These are phyloP conservation scores for Sesbania bispinosa DNA, from an alignment of 306 rosid genomes.

Conservation along the genomic window DNA sequence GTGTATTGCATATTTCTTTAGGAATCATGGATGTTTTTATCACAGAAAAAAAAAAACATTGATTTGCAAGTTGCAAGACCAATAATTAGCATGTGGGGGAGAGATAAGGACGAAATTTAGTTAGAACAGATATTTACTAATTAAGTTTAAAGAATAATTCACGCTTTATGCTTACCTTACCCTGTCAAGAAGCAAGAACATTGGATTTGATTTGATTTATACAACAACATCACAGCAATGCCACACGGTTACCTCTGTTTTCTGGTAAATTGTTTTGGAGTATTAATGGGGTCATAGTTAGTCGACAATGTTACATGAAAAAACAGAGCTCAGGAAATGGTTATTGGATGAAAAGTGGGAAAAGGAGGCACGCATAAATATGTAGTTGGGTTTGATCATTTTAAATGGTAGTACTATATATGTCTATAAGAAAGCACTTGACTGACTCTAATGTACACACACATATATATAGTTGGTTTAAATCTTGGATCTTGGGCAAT, in stretches of 20 bases:
- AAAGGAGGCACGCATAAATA: background rate
- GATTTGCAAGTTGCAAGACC: slow-evolving; percentile 26
- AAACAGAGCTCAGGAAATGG: background rate
- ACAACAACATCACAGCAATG: too few relatives aligned
- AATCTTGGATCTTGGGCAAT: background rate
- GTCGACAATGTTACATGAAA: slow-evolving; percentile 23
- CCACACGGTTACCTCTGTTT: too few relatives aligned
- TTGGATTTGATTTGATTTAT: background rate
- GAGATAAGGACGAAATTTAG: background rate
- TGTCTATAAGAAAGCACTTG: background rate
- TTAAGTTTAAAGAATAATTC: slow-evolving; percentile 7
- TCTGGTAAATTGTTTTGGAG: too few relatives aligned
- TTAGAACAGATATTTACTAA: background rate
- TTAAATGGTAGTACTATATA: too few relatives aligned
- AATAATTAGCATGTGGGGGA: background rate
- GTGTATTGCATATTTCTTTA: too few relatives aligned
- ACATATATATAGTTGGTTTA: background rate
- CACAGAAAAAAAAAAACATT: too few relatives aligned
- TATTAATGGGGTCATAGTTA: too few relatives aligned
- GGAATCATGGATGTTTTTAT: too few relatives aligned
- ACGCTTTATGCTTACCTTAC: background rate
- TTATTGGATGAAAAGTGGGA: background rate
- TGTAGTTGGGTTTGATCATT: background rate
- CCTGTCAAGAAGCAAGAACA: background rate
- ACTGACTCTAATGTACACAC: background rate